A percentile compares a stretch with the other conserved stretches of the same genome.
These are phyloP conservation scores for Blastocystis sp. DNA, from an alignment of 352 stramenopile species.

Conservation along the genomic window DNA sequence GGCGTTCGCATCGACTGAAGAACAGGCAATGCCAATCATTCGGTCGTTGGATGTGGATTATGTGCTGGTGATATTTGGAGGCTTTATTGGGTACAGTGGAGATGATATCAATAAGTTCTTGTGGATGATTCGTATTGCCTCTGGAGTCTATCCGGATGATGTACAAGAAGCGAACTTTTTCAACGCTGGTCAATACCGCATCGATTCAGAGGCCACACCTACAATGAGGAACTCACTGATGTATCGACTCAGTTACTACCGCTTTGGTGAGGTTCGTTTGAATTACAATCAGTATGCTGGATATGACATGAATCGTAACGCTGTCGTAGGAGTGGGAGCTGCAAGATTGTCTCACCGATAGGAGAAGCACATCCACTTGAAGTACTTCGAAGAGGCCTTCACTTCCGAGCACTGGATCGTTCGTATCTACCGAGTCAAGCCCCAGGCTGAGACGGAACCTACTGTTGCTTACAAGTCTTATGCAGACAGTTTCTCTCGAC, in stretches of 20 bases:
- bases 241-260: slow-evolving; percentile 88
- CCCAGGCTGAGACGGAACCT: not conserved
- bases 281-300: slow-evolving; percentile 75
- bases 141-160: slow-evolving; percentile 75
- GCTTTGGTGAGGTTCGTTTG: slow-evolving; percentile 80
- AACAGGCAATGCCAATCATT: slow-evolving; percentile 80
- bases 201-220: slow-evolving; percentile 70
- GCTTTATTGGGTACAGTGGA: slow-evolving; percentile 76
- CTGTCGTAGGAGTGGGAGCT: slow-evolving; percentile 7
- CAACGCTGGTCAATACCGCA: slow-evolving; percentile 72
- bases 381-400: slow-evolving; percentile 83
- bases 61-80: slow-evolving; percentile 82
- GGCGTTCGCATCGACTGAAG: slow-evolving; percentile 75
- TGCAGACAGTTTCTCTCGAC: not conserved
- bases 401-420: slow-evolving; percentile 89
- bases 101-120: slow-evolving; percentile 87
- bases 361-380: slow-evolving; percentile 77
- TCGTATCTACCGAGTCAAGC: slow-evolving; percentile 87
- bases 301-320: slow-evolving; percentile 69
- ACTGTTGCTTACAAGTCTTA: not conserved
- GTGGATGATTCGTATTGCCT: slow-evolving; percentile 83
- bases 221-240: slow-evolving; percentile 80
- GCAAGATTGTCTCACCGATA: not conserved
- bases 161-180: slow-evolving; percentile 82
- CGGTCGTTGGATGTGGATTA: slow-evolving; percentile 84